A percentile compares a stretch with the other conserved stretches of the same genome.
These are phyloP conservation scores for Fusarium vanettenii DNA, from an alignment of 2,329 filamentous ascomycete species.

Conservation along the genomic window DNA sequence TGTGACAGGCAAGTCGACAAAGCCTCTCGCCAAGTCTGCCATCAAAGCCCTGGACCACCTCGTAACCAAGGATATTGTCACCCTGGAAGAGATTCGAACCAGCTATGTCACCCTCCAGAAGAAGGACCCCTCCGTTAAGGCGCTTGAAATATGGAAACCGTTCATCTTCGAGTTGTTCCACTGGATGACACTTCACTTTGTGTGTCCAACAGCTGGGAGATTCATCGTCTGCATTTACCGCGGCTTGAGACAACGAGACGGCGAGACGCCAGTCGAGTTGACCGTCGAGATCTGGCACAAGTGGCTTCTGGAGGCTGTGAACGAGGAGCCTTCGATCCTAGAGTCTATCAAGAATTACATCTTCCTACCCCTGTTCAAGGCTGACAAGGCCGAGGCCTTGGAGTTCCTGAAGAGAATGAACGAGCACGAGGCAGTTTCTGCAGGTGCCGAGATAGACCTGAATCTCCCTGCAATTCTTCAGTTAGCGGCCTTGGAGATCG, in stretches of 20 bases:
- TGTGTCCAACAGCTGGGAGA: constrained; percentile 71
- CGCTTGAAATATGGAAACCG: constrained; percentile 59
- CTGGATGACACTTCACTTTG: constrained; percentile 68
- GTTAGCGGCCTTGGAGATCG: constrained; percentile 75
- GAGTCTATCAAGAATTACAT: constrained; percentile 74
- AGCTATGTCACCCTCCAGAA: constrained; percentile 57
- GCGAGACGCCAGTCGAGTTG: constrained; percentile 40
- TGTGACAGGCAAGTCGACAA: constrained; percentile 69
- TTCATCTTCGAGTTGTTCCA: constrained; percentile 62
- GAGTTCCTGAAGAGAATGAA: constrained; percentile 69
- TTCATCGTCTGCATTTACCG: constrained; percentile 69
- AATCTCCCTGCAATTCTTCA: constrained; percentile 69
- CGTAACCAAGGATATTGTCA: constrained; percentile 69
- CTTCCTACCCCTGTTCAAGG: constrained; percentile 71
- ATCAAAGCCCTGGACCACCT: constrained; percentile 76
- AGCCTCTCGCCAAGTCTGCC: constrained; percentile 75
- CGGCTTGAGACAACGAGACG: constrained; percentile 51
- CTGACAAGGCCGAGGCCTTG: constrained; percentile 64
- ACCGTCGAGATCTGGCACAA: constrained; percentile 62
- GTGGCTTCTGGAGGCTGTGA: constrained; percentile 66
- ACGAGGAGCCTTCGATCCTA: constrained; percentile 62
- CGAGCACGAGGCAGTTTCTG: constrained; percentile 59
- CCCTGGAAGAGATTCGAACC: constrained; percentile 56
- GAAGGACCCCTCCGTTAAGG: constrained; percentile 15
- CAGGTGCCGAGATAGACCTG: constrained; percentile 57